Base-by-base conservation (phyloP, 139 green algal species). In the Pedinophyceae sp. region DNA sequence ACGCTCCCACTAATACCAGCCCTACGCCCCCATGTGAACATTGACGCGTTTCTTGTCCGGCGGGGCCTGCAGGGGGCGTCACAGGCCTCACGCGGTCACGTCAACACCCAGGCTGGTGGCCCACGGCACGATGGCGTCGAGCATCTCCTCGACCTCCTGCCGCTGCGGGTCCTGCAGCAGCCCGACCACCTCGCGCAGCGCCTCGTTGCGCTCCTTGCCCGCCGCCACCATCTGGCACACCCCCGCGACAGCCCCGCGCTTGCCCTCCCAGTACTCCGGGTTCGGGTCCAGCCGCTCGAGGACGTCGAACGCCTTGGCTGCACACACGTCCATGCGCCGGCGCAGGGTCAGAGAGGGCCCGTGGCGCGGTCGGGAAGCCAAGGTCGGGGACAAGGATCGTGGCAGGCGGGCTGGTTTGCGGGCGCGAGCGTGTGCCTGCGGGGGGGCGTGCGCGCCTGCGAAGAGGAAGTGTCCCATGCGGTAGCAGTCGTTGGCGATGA, bases 401-500 rank as follows among this genome's bases (percentile, higher is more conserved):
- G n/a, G n/a, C n/a, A n/a, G n/a, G n/a, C n/a, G n/a, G n/a, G n/a
- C n/a, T n/a, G n/a, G n/a, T n/a, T n/a, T n/a, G n/a, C n/a, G n/a
- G n/a, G n/a, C n/a, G n/a, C n/a, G 50, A 6, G 16, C 25, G 50
- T 56, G 50, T 17, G 26, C 19, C 13, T 15, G 13, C 7, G 7
- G 6, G 50, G 26, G 23, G 16, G 10, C 7, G 27, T 25, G 62
- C 29, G 81, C 80, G 10, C 73, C 69, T 13, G 76, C 65, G 62
- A 75, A 83, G 53, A 77, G 67, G 62, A 89, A 93, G 3, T 67
- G 48, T n/a, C 83, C 84, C 54, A 79, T 81, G 46, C 62, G 63
- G 70, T 87, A 93, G 62, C 70, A 85, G 58, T 93, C 84, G 26
- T 85, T 77, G 15, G 75, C 80, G 57, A 91, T 82, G 25, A 86